A percentile compares a stretch with the other conserved stretches of the same genome.
phyloP scores from a whole-genome alignment of 108 stramenopile genomes.

The Skeletonema marinoi region DNA sequence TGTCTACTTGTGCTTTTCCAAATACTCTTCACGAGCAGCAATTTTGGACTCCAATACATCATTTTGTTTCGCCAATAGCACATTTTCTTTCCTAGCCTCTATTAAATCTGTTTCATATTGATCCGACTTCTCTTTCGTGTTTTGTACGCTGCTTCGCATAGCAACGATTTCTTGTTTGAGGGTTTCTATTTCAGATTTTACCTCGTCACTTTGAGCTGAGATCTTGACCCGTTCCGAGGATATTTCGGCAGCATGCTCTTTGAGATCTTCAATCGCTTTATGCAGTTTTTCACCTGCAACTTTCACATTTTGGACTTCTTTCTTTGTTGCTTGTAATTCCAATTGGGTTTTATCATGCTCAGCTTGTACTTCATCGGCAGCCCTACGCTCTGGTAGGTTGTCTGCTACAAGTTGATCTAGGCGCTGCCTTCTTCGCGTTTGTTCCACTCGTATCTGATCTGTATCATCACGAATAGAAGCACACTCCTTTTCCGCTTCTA shows the following conservation, averaged over 20 bases:
- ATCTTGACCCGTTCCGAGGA: conserved; percentile 15
- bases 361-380: neutral
- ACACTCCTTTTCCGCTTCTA: conserved; percentile 7
- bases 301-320: neutral
- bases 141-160: neutral
- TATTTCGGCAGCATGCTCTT: conserved; percentile 16
- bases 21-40: neutral
- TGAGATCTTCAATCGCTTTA: conserved; percentile 6
- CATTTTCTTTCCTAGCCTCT: conserved; percentile 1
- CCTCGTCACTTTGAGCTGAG: neutral
- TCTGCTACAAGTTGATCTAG: neutral
- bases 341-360: neutral
- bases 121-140: neutral
- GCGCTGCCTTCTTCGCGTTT: neutral
- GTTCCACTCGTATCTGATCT: neutral
- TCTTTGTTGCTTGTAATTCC: conserved; percentile 11
- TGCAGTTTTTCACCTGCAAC: neutral
- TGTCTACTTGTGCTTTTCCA: neutral
- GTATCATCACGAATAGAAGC: conserved; percentile 12
- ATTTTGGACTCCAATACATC: conserved; percentile 10
- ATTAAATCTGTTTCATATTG: conserved; percentile 1
- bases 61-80: conserved; percentile 13
- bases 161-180: neutral
- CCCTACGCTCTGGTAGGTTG: conserved; percentile 6
- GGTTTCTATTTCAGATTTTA: conserved; percentile 6